A percentile compares a stretch with the other conserved stretches of the same genome.
Evolutionary conservation across 228 moss, liverwort and hornwort species (phyloP).

Genomic region (Sphagnum magellanicum): DNA sequence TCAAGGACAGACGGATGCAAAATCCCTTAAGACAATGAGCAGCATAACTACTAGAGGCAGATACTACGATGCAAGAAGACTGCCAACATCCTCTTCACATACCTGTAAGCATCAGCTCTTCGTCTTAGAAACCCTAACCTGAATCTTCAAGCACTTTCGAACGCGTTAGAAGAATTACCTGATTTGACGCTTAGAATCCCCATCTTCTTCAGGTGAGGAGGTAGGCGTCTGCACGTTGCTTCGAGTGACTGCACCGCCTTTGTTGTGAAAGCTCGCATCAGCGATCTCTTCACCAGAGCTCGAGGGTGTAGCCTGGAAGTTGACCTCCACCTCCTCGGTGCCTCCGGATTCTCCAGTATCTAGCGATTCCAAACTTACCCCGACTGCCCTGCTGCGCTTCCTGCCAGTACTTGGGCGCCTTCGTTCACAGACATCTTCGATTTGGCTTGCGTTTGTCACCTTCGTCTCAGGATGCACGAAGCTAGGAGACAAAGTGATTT

Average conservation of each 20-base stretch:
- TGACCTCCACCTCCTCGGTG: background rate
- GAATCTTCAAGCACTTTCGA: too few relatives aligned
- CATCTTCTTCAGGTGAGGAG: background rate
- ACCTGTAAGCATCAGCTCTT: background rate
- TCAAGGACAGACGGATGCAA: background rate
- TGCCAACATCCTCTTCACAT: background rate
- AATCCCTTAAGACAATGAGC: too few relatives aligned
- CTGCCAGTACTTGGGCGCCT: too few relatives aligned
- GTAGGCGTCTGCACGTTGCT: too few relatives aligned
- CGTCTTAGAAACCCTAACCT: too few relatives aligned
- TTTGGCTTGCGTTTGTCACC: background rate
- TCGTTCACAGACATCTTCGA: background rate
- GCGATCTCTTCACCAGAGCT: background rate
- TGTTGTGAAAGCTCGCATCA: background rate
- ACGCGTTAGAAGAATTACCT: background rate
- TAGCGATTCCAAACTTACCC: background rate
- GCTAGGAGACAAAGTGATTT: too few relatives aligned
- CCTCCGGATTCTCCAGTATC: background rate
- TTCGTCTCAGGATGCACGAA: background rate
- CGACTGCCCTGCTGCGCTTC: constrained; percentile 1
- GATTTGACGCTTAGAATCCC: background rate
- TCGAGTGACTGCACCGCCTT: background rate
- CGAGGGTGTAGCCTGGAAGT: background rate
- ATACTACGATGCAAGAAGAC: background rate
- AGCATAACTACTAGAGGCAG: background rate